These are phyloP conservation scores for Trichophyton verrucosum DNA, from an alignment of 2,329 filamentous ascomycete species.

Conservation along the genomic window DNA sequence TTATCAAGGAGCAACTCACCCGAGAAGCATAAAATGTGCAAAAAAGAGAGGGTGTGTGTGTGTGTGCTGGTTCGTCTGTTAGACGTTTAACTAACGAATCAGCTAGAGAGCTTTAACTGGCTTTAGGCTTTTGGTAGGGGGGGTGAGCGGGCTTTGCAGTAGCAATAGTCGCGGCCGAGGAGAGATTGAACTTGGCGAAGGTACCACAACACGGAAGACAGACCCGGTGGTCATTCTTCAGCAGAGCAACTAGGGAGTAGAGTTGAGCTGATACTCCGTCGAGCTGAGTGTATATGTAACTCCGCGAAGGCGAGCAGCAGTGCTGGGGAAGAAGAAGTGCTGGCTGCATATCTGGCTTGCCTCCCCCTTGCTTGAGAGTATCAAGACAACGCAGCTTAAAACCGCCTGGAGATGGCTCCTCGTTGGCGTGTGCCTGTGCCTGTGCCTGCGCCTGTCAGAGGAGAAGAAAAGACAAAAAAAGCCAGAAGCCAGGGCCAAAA, in stretches of 20 bases:
- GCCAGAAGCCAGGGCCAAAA: neutral
- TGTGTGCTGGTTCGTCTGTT: neutral
- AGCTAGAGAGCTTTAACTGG: neutral
- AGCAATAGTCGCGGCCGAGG: neutral
- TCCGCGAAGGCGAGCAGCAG: neutral
- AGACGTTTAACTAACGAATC: conserved; percentile 1
- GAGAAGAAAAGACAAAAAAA: neutral
- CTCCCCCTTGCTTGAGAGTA: neutral
- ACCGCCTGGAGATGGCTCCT: neutral
- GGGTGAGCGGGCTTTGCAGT: neutral
- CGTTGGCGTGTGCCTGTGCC: neutral
- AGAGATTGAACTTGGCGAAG: neutral
- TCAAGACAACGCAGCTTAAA: neutral
- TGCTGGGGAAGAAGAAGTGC: neutral
- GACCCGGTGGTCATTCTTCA: too few species aligned
- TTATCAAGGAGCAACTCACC: neutral
- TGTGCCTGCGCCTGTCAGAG: neutral
- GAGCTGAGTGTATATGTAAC: neutral
- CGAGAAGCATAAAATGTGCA: neutral
- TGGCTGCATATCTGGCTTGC: neutral
- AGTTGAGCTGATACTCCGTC: neutral
- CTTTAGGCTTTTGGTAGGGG: neutral
- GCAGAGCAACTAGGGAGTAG: too few species aligned
- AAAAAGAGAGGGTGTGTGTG: neutral
- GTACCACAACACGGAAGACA: too few species aligned